Percentiles rank a stretch among this genome's conserved stretches.
phyloP scores from a whole-genome alignment of 257 asterid species.

The Verbascum thapsus region DNA sequence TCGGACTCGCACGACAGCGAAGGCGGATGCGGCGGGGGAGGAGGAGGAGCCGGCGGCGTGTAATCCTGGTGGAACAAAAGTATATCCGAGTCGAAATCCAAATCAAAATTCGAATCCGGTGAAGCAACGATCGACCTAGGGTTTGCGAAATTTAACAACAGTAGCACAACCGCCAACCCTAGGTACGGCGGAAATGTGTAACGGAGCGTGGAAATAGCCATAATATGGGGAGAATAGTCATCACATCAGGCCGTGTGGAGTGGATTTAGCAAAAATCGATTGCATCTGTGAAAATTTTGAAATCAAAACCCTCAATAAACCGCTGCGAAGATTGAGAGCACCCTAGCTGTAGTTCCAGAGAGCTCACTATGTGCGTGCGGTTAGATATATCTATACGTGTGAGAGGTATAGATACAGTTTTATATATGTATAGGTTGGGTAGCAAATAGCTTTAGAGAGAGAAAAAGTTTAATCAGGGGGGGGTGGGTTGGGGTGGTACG shows the following conservation, averaged over 20 bases:
- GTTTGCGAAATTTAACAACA: conserved; percentile 39
- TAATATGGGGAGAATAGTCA: conserved; percentile 59
- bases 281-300: conserved; percentile 58
- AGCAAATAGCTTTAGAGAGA: conserved; percentile 31
- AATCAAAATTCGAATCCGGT: conserved; percentile 39
- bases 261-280: conserved; percentile 35
- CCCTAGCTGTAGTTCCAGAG: conserved; percentile 23
- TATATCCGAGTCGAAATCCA: conserved; percentile 53
- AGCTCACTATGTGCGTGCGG: conserved; percentile 21
- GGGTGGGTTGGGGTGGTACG: conserved; percentile 37
- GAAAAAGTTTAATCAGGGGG: neutral
- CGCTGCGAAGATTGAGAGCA: conserved; percentile 24
- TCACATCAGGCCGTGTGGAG: conserved; percentile 44
- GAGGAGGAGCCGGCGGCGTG: conserved; percentile 98
- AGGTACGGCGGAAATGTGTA: no score
- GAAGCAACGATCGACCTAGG: conserved; percentile 41
- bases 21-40: conserved; percentile 99
- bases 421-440: conserved; percentile 33
- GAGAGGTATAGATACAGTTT: conserved; percentile 31
- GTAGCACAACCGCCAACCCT: conserved; percentile 34
- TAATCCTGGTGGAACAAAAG: conserved; percentile 81
- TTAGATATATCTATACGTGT: conserved; percentile 18
- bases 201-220: conserved; percentile 46
- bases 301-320: conserved; percentile 32
- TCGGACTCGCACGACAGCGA: conserved; percentile 79